Base-by-base conservation (phyloP, 352 stramenopile genomes). In the Vaucheria bursata region DNA sequence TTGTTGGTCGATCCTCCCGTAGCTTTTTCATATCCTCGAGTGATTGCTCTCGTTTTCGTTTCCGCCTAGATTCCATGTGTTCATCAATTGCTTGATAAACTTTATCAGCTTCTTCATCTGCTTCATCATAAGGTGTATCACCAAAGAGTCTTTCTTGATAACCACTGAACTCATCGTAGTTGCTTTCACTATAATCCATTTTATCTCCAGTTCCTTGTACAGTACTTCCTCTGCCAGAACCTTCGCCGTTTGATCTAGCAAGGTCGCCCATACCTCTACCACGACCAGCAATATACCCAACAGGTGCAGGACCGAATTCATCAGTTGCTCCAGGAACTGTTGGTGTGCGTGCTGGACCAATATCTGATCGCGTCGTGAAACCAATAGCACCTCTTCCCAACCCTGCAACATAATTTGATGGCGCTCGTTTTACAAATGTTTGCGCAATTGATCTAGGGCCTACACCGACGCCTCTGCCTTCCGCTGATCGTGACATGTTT, bases 321-420 rank as follows among this genome's bases (percentile, higher is more conserved):
- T 53, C 78, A 34, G 74, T 59, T 3, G 45, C 53, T 0, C 79
- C 71, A 6, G 74, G 78, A 72, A 2, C 65, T 34, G 65, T 35
- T 5, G 89, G 86, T 4, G 88, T 86, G 25, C 90, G 86, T 67
- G 91, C 92, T 1, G 93, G 92, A 1, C 94, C 95, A 77, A 99
- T 97, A 82, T 98, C 94, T 69, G 90, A 97, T 8, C 94, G 91
- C 18, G 94, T 98, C 1, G 94, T 97, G 85, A 99, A 98, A 31
- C 95, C 95, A 40, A 97, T 88, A 35, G 94, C 95, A 67, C 95
- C 95, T 70, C 94, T 91, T 32, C 95, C 95, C 2, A 97, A 85
- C 69, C 95, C 94, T 2, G 95, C 89, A 25, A 98, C 90, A 87
- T 99, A 99, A 78, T 96, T 96, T 65, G 90, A 91, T 37, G 93